Base-by-base conservation (phyloP, 2,329 filamentous ascomycete genomes). In the Nemania abortiva region DNA sequence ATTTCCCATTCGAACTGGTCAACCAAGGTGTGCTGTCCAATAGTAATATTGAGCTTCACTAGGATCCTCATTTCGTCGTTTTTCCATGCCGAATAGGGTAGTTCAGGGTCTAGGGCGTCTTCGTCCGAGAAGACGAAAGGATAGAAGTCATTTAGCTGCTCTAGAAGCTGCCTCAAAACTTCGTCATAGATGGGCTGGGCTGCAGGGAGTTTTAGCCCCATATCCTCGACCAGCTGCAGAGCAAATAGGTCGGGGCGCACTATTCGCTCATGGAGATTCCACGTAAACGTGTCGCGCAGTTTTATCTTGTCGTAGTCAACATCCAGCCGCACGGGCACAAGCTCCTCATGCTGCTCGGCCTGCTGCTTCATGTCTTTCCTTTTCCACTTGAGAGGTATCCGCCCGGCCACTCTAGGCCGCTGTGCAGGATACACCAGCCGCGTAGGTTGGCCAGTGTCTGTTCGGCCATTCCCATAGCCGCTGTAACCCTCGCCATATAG, bases 1-100 rank as follows among this genome's bases (percentile, higher is more conserved):
- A 98, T 94, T 75, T 99, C 96, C 96, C 96, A 99, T 81, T 99
- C 96, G 70, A 99, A 98, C 79, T 98, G 96, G 77, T 99, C 96
- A 42, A 98, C 91, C 29, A 99, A 85, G 0, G 95, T 98, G 77
- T 97, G 93, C 72, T 93, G 92, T 49, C 95, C 96, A 77, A 99
- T 98, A 6, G 96, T 98, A 77, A 99, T 97, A 81, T 98, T 98
- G 59, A 99, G 86, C 81, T 98, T 98, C 81, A 99, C 90, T 52
- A 97, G 84, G 74, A 99, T 92, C 59, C 96, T 92, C 95, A 99
- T 98, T 83, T 99, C 96, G 79, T 99, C 96, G 78, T 99, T 97
- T 82, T 98, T 98, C 84, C 98, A 97, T 6, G 96, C 95, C 47
- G 88, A 91, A 79, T 98, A 98, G 0, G 95, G 95, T 13, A 97